A percentile compares a stretch with the other conserved stretches of the same genome.
These are phyloP conservation scores for Nicotiana attenuata DNA, from an alignment of 257 asterid genomes.

Conservation along the genomic window DNA sequence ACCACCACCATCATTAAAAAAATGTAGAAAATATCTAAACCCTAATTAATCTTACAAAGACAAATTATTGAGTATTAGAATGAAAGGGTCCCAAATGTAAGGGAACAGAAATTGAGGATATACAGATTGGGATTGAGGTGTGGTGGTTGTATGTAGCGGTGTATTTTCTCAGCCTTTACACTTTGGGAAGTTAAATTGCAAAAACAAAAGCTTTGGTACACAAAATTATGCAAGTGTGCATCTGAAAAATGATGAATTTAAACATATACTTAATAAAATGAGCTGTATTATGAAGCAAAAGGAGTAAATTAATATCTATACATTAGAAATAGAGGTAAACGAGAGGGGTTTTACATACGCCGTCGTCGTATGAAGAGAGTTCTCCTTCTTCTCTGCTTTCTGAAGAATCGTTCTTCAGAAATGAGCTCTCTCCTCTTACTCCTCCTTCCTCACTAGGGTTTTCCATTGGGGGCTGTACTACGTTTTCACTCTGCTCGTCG, in stretches of 20 bases:
- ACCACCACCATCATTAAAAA: too few relatives aligned
- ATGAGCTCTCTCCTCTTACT: background rate
- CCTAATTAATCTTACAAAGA: background rate
- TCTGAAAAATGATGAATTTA: background rate
- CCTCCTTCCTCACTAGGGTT: background rate
- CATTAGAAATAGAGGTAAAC: background rate
- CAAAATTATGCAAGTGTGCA: background rate
- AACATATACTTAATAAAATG: background rate
- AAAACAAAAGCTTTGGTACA: background rate
- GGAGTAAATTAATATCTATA: background rate
- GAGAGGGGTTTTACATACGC: background rate
- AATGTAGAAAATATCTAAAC: background rate
- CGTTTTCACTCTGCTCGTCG: background rate
- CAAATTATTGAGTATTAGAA: background rate
- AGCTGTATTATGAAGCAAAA: background rate
- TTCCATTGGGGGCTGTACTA: background rate
- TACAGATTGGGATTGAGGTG: background rate
- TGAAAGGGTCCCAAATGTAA: background rate
- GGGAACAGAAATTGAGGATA: background rate
- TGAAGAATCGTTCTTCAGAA: background rate
- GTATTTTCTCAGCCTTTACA: too few relatives aligned
- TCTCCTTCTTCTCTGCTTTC: constrained; percentile 46
- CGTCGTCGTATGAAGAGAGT: constrained; percentile 26
- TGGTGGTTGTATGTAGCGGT: too few relatives aligned
- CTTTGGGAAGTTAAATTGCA: too few relatives aligned